These are phyloP conservation scores for Candida argentea DNA, from an alignment of 805 yeast genomes.

Conservation along the genomic window DNA sequence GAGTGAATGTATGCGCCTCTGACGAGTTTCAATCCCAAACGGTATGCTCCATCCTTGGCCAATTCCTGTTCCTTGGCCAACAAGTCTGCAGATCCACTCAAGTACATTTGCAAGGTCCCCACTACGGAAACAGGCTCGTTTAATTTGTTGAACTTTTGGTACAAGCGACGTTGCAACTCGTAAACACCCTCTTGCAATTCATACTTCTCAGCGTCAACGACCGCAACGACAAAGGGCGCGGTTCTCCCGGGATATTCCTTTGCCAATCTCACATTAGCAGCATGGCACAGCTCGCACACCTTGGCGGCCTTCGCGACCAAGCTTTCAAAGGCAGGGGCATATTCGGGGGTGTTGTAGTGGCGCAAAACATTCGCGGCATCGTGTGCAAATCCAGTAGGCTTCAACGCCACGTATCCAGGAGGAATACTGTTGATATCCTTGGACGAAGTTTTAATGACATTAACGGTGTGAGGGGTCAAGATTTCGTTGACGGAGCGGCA, in stretches of 20 bases:
- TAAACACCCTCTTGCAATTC: constrained; percentile 88
- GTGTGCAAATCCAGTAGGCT: constrained; percentile 81
- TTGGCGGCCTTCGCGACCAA: constrained; percentile 57
- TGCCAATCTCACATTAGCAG: constrained; percentile 41
- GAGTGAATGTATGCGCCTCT: constrained; percentile 95
- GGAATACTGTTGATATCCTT: constrained; percentile 58
- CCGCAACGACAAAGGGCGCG: constrained; percentile 66
- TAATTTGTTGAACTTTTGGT: constrained; percentile 56
- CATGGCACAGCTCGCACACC: constrained; percentile 47
- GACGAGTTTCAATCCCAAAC: constrained; percentile 80
- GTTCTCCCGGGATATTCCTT: constrained; percentile 49
- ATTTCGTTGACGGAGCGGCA: constrained; percentile 57
- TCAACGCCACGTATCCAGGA: constrained; percentile 86
- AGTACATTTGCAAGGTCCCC: constrained; percentile 90
- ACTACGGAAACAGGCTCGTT: constrained; percentile 56
- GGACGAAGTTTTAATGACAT: constrained; percentile 36
- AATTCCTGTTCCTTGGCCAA: constrained; percentile 52
- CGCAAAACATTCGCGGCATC: constrained; percentile 67
- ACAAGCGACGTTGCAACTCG: constrained; percentile 75
- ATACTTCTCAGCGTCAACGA: constrained; percentile 86
- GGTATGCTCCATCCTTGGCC: constrained; percentile 53
- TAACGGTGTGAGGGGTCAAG: constrained; percentile 59
- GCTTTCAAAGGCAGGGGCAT: constrained; percentile 36
- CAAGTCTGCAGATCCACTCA: constrained; percentile 58
- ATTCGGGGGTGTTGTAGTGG: constrained; percentile 41